A percentile compares a stretch with the other conserved stretches of the same genome.
These are phyloP conservation scores for Wickerhamomyces queroliae DNA, from an alignment of 805 yeast genomes.

Conservation along the genomic window DNA sequence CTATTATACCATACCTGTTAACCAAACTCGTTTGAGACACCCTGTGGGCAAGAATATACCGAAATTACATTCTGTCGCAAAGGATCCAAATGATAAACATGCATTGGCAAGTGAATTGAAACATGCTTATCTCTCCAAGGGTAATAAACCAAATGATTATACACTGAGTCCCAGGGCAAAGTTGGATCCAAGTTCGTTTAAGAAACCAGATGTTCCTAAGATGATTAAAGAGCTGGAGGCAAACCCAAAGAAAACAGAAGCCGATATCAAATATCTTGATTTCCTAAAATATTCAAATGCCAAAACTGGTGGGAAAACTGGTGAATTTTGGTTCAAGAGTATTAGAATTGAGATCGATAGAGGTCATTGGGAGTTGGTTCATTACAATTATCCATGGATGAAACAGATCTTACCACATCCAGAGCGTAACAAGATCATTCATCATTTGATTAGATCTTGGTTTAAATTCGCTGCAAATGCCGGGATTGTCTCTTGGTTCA, in stretches of 20 bases:
- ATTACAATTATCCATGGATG: conserved; percentile 1
- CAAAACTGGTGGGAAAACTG: not conserved
- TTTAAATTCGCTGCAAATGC: conserved; percentile 1
- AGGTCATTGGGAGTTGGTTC: not conserved
- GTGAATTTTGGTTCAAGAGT: not conserved
- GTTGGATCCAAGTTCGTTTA: not conserved
- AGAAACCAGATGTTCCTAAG: not conserved
- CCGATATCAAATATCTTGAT: not conserved
- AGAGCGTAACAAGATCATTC: not conserved
- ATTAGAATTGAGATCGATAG: not conserved
- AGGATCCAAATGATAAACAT: not conserved
- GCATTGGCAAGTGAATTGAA: not conserved
- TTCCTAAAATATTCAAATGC: not conserved
- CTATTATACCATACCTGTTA: not conserved
- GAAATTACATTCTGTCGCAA: too few species aligned
- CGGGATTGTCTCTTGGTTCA: not conserved
- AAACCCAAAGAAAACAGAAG: not conserved
- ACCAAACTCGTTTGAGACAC: not conserved
- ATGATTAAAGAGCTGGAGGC: not conserved
- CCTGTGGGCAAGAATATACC: too few species aligned
- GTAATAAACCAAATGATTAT: not conserved
- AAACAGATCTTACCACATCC: not conserved
- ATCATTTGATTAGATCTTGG: conserved; percentile 1
- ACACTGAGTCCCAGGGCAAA: not conserved
- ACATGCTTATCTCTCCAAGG: not conserved